Conservation (phyloP, 192 early-diverging fungal genomes). For the Coemansia sp. region DNA sequence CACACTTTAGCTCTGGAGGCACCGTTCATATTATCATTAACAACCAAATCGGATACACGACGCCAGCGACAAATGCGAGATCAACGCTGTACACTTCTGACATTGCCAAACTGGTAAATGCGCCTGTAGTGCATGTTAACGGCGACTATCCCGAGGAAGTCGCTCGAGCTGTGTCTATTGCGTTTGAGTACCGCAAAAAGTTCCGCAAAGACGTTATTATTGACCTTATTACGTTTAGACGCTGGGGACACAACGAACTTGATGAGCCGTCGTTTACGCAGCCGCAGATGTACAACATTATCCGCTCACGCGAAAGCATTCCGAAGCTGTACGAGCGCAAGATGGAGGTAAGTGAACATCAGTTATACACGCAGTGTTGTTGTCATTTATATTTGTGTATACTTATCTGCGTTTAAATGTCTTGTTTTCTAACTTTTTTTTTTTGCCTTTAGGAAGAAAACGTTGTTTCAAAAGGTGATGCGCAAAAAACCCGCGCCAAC, state of each 20-base stretch:
- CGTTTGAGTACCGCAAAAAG: conserved; percentile 86
- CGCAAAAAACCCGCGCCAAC: conserved; percentile 16
- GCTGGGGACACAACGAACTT: conserved; percentile 97
- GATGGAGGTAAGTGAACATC: conserved; percentile 42
- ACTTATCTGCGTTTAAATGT: neutral
- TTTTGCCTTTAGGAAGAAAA: conserved; percentile 17
- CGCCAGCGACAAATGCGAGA: conserved; percentile 91
- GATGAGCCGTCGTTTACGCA: conserved; percentile 98
- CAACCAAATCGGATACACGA: conserved; percentile 97
- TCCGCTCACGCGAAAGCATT: conserved; percentile 78
- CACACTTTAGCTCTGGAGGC: conserved; percentile 93
- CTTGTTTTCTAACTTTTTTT: neutral
- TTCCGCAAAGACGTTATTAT: conserved; percentile 96
- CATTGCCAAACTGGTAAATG: conserved; percentile 95
- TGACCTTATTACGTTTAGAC: conserved; percentile 91
- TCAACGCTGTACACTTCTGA: conserved; percentile 90
- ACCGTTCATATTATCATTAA: conserved; percentile 98
- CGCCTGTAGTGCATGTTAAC: conserved; percentile 95
- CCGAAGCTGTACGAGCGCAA: conserved; percentile 84
- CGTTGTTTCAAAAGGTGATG: conserved; percentile 28
- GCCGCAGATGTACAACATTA: conserved; percentile 94
- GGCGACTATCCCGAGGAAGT: conserved; percentile 95
- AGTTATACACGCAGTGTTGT: neutral
- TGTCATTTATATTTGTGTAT: neutral
- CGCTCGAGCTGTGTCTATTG: conserved; percentile 75